Evolutionary conservation across 1,284 basidiomycete genomes (phyloP), one percentile per base, ranked within the genome.

Genomic region (Flammula alnicola): DNA sequence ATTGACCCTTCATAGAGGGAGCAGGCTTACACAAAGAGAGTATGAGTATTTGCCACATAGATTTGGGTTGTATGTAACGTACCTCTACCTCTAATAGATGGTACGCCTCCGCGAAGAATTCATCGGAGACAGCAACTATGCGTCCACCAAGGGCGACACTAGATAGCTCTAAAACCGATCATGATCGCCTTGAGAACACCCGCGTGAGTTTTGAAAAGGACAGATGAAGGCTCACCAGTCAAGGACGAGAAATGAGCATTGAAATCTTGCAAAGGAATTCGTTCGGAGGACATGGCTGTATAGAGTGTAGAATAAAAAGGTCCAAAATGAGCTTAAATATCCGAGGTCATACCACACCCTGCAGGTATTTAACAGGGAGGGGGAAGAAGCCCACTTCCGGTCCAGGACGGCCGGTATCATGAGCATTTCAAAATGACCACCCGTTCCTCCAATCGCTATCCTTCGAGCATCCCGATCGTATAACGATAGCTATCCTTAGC

Each of bases 51-150:
- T n/a, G n/a, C n/a, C n/a, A n/a, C n/a, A n/a, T n/a, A n/a, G n/a
- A n/a, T n/a, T n/a, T n/a, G n/a, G n/a, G n/a, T n/a, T n/a, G n/a
- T n/a, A n/a, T n/a, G n/a, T n/a, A 3, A 47, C 22, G 30, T 56
- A 93, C 94, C 69, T 86, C 82, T 30, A 89, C 85, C 54, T 92
- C 83, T 57, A 99, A 79, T 17, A 99, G 77, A 69, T 97, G 88
- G 52, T 75, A 80, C 0, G 91, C 93, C 57, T 87, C 84, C 8
- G 93, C 94, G 63, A 99, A 99, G 77, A 98, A 99, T 58, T 99
- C 95, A 69, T 99, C 96, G 4, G 93, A 97, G 47, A 90, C 86
- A 6, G 80, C 76, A 25, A 90, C 68, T 54, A 98, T 77, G 48
- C 78, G 69, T 9, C 86, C 94, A 19, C 94, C 96, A 10, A 98